phyloP scores from a whole-genome alignment of 768 basidiomycete species.

The Lyophyllum shimeji region DNA sequence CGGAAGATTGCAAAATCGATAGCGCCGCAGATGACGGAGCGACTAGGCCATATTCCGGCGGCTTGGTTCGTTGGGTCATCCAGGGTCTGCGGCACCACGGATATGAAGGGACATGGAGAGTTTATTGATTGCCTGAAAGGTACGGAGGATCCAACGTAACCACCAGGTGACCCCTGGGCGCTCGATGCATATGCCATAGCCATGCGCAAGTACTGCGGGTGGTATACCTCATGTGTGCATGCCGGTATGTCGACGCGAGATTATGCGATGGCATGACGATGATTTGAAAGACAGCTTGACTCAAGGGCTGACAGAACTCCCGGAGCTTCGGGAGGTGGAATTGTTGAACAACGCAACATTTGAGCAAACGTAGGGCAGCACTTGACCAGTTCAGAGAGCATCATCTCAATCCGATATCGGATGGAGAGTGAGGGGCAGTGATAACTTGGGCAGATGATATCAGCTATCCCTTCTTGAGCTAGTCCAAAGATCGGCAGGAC shows the following conservation, averaged over 20 bases:
- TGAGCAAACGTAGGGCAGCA: neutral
- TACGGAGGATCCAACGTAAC: slow-evolving; percentile 10
- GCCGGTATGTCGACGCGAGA: slow-evolving; percentile 4
- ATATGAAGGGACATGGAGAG: slow-evolving; percentile 4
- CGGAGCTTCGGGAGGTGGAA: slow-evolving; percentile 4
- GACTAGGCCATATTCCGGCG: slow-evolving; percentile 11
- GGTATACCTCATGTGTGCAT: neutral
- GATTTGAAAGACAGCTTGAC: slow-evolving; percentile 9
- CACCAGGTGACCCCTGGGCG: slow-evolving; percentile 15
- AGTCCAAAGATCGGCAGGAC: neutral
- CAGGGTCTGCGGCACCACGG: slow-evolving; percentile 15
- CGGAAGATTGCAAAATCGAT: slow-evolving; percentile 16
- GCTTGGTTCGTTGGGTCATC: slow-evolving; percentile 9
- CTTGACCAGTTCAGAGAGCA: neutral
- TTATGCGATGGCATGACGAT: neutral
- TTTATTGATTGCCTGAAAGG: slow-evolving; percentile 12
- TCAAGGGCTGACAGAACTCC: slow-evolving; percentile 8
- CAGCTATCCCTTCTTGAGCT: neutral
- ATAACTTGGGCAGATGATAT: neutral
- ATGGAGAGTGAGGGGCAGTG: neutral
- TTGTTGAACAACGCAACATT: slow-evolving; percentile 8
- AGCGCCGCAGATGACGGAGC: slow-evolving; percentile 16
- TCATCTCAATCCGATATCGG: neutral
- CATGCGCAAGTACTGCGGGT: neutral
- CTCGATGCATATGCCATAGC: neutral